Conservation (phyloP, 1,139 yeast species). For the Komagataea norvegica region DNA sequence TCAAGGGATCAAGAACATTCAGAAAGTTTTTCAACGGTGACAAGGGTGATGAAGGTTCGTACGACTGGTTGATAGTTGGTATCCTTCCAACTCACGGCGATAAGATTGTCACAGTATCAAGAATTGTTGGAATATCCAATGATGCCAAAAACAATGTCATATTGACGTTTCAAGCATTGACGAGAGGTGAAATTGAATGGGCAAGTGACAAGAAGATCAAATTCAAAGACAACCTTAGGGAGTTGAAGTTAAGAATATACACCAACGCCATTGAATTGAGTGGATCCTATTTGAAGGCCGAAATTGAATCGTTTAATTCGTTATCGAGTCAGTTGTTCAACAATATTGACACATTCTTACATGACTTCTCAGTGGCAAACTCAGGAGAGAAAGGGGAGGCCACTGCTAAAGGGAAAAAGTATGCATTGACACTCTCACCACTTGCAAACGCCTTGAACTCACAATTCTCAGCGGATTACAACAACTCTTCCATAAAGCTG, state of each 20-base stretch:
- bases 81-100: constrained; percentile 22
- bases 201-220: constrained; percentile 12
- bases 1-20: constrained; percentile 20
- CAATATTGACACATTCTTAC: constrained; percentile 40
- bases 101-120: constrained; percentile 42
- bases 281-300: constrained; percentile 21
- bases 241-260: constrained; percentile 32
- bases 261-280: constrained; percentile 17
- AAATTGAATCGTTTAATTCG: constrained; percentile 30
- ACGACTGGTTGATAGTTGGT: constrained; percentile 38
- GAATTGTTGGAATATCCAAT: constrained; percentile 46
- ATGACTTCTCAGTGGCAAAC: constrained; percentile 35
- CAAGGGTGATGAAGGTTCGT: constrained; percentile 21
- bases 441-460: constrained; percentile 54
- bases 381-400: constrained; percentile 20
- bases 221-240: constrained; percentile 31
- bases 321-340: constrained; percentile 33
- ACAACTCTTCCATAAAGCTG: constrained; percentile 25
- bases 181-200: constrained; percentile 36
- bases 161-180: constrained; percentile 51
- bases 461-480: constrained; percentile 36
- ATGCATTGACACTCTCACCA: constrained; percentile 53
- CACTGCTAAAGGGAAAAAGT: constrained; percentile 23
- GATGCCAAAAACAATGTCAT: constrained; percentile 42
- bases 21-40: constrained; percentile 26